Evolutionary conservation across 306 rosid genomes (phyloP).

Genomic region (Alnus rubra): DNA sequence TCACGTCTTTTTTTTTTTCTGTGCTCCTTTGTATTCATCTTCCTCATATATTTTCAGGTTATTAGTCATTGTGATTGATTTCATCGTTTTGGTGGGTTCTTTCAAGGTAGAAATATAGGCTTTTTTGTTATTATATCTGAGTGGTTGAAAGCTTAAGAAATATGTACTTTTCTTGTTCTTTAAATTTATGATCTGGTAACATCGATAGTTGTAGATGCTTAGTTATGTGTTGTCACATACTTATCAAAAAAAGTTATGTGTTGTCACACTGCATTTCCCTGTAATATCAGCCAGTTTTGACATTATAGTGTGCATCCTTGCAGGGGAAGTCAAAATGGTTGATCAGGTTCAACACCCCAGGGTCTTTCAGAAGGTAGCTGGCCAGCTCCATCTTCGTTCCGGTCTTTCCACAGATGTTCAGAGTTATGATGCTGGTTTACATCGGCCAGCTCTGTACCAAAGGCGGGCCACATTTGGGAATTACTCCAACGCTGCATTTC

Average conservation of each 20-base stretch:
- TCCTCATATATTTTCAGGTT: not conserved
- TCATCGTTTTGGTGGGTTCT: no score
- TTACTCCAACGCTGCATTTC: conserved; percentile 66
- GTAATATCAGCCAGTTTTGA: not conserved
- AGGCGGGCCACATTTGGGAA: conserved; percentile 52
- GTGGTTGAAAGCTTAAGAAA: no score
- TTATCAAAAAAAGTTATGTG: no score
- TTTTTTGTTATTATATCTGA: no score
- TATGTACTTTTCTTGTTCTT: no score
- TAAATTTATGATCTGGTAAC: not conserved
- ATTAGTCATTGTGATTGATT: no score
- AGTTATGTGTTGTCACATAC: not conserved
- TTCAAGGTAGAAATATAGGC: not conserved
- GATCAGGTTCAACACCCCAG: conserved; percentile 82
- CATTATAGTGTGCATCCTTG: not conserved
- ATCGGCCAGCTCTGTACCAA: conserved; percentile 52
- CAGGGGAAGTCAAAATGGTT: conserved; percentile 61
- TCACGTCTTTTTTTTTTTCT: no score
- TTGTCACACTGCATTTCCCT: not conserved
- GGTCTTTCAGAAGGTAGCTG: conserved; percentile 70
- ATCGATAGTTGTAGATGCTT: not conserved
- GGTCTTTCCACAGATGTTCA: conserved; percentile 40
- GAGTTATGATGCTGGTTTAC: conserved; percentile 46
- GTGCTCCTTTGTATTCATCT: not conserved
- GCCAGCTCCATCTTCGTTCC: conserved; percentile 62